Conservation (phyloP, 2,329 filamentous ascomycete species). For the Alternaria infectoria region DNA sequence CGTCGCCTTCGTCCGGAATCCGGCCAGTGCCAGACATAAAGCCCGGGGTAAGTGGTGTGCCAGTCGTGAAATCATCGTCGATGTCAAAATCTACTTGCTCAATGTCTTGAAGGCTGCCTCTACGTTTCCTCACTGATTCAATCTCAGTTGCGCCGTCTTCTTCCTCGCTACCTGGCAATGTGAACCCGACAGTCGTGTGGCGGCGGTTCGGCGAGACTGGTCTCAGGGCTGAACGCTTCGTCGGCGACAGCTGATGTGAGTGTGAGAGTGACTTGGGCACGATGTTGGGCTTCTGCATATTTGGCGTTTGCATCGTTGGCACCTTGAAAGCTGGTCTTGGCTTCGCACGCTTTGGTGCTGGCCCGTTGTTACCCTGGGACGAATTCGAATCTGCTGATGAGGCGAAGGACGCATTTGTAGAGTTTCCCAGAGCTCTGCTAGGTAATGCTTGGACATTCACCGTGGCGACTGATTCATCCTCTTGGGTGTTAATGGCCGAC, state of each 20-base stretch:
- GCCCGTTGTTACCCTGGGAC: constrained; percentile 28
- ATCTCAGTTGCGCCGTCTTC: constrained; percentile 6
- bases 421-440: constrained; percentile 23
- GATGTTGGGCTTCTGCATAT: constrained; percentile 20
- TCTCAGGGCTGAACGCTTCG: constrained; percentile 37
- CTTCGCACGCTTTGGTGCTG: constrained; percentile 52
- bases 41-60: constrained; percentile 46
- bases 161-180: constrained; percentile 21
- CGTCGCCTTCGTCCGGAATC: constrained; percentile 27
- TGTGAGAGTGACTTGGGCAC: constrained; percentile 18
- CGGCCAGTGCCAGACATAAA: constrained; percentile 31
- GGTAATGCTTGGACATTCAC: constrained; percentile 5
- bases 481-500: constrained; percentile 20
- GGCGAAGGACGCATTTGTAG: constrained; percentile 30
- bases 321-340: constrained; percentile 41
- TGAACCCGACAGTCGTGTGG: constrained; percentile 35
- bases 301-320: constrained; percentile 38
- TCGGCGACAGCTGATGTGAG: constrained; percentile 25
- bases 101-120: constrained; percentile 24
- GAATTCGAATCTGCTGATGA: constrained; percentile 23
- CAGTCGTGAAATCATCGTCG: constrained; percentile 48
- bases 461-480: constrained; percentile 2
- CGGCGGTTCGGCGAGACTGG: constrained; percentile 44
- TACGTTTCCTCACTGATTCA: constrained; percentile 13
- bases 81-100: constrained; percentile 46